A percentile compares a stretch with the other conserved stretches of the same genome.
phyloP scores from a whole-genome alignment of 2,329 filamentous ascomycete species.

The Pseudophaeomoniella oleicola region DNA sequence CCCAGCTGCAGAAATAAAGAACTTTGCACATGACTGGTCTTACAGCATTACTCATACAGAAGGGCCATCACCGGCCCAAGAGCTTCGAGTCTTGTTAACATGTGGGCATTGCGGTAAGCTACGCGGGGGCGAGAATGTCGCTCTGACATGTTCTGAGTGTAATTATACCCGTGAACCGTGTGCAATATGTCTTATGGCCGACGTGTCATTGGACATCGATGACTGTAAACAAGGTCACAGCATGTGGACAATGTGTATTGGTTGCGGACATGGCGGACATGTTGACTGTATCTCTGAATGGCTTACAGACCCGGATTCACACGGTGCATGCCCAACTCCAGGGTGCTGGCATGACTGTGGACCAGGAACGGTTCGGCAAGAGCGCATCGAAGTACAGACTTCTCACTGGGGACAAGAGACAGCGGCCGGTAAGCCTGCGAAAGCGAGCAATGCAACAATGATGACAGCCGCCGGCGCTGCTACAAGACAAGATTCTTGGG shows the following conservation, averaged over 20 bases:
- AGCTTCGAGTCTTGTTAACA: not conserved
- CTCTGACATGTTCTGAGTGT: not conserved
- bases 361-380: slow-evolving; percentile 29
- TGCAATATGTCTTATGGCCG: not conserved
- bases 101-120: not conserved
- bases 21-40: slow-evolving; percentile 36
- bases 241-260: slow-evolving; percentile 43
- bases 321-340: slow-evolving; percentile 42
- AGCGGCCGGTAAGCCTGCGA: too few relatives aligned
- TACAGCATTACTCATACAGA: slow-evolving; percentile 42
- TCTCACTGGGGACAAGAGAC: slow-evolving; percentile 5
- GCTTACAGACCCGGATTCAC: slow-evolving; percentile 33
- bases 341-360: slow-evolving; percentile 48
- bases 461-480: slow-evolving; percentile 19
- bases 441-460: slow-evolving; percentile 31
- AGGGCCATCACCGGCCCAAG: slow-evolving; percentile 15
- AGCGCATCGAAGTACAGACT: slow-evolving; percentile 19
- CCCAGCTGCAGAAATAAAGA: slow-evolving; percentile 40
- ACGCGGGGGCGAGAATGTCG: not conserved
- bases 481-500: slow-evolving; percentile 9
- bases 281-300: slow-evolving; percentile 41
- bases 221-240: not conserved
- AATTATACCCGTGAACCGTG: not conserved
- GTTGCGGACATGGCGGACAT: slow-evolving; percentile 48
- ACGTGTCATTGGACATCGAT: not conserved